phyloP scores from a whole-genome alignment of 768 basidiomycete species.

The Russula ochroleuca region DNA sequence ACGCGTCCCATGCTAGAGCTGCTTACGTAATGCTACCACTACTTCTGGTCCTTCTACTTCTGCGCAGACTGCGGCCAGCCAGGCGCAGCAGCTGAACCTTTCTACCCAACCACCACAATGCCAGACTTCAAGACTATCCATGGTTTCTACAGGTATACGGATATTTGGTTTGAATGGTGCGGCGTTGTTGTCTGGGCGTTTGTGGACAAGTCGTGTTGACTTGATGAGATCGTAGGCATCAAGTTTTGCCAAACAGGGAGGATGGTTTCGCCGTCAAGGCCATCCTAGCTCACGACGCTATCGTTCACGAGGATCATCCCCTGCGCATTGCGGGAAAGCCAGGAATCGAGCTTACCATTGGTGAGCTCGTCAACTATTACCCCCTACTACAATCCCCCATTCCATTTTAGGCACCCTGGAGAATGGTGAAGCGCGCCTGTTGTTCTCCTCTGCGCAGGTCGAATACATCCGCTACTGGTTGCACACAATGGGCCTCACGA shows the following conservation, averaged over 20 bases:
- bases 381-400: not conserved
- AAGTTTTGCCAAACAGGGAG: slow-evolving; percentile 51
- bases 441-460: slow-evolving; percentile 79
- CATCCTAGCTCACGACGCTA: slow-evolving; percentile 59
- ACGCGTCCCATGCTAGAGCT: slow-evolving; percentile 12
- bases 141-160: slow-evolving; percentile 80
- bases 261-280: slow-evolving; percentile 65
- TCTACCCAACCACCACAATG: slow-evolving; percentile 15
- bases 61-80: slow-evolving; percentile 1
- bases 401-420: slow-evolving; percentile 52
- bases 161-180: slow-evolving; percentile 81
- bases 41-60: too few relatives aligned
- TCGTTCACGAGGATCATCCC: slow-evolving; percentile 70
- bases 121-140: slow-evolving; percentile 30
- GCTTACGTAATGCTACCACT: slow-evolving; percentile 3
- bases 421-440: slow-evolving; percentile 70
- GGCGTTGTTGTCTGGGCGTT: not conserved
- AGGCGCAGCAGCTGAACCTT: slow-evolving; percentile 8
- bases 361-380: slow-evolving; percentile 36
- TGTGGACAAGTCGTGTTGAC: slow-evolving; percentile 1
- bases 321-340: slow-evolving; percentile 56
- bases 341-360: slow-evolving; percentile 70
- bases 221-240: slow-evolving; percentile 43
- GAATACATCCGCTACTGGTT: slow-evolving; percentile 86
- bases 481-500: slow-evolving; percentile 64